Evolutionary conservation across 2,329 filamentous ascomycete species (phyloP), one percentile per base, ranked within the genome.

Genomic region (Phyllosticta capitalensis): DNA sequence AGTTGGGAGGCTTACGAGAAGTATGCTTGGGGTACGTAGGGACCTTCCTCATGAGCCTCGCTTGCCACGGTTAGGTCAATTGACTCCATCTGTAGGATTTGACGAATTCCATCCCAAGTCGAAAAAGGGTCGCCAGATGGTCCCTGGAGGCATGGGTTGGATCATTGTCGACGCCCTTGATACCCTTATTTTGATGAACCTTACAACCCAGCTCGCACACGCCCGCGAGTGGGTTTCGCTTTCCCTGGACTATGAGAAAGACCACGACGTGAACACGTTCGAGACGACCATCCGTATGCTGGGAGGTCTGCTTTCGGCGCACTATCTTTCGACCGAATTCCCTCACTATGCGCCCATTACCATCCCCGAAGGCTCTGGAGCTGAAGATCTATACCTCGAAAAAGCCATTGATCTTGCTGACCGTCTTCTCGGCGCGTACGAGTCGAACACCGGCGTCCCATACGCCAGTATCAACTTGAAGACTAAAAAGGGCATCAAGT

Each of bases 221-320:
- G 92, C 94, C 26, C 82, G 92, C 59, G 83, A 95, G 69, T 99
- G 94, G 94, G 84, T 99, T 54, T 81, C 89, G 1, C 86, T 84
- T 4, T 85, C 85, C 7, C 75, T 97, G 63, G 86, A 85, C 10
- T 97, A 95, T 75, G 86, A 96, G 62, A 90, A 96, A 72, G 82
- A 96, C 67, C 91, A 96, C 71, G 90, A 96, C 71, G 92, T 99
- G 59, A 97, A 91, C 72, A 96, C 91, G 0, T 99, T 97, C 67
- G 94, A 99, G 76, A 97, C 92, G 7, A 97, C 92, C 0, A 97
- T 97, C 67, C 88, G 94, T 56, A 97, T 97, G 92, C 79, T 99
- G 55, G 94, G 94, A 17, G 94, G 94, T 10, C 79, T 99, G 50
- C 79, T 99, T 33, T 92, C 92, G 1, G 94, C 94, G 9, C 91